Evolutionary conservation across 768 basidiomycete species (phyloP), one percentile per base, ranked within the genome.

Genomic region (Suillus ampliporus): DNA sequence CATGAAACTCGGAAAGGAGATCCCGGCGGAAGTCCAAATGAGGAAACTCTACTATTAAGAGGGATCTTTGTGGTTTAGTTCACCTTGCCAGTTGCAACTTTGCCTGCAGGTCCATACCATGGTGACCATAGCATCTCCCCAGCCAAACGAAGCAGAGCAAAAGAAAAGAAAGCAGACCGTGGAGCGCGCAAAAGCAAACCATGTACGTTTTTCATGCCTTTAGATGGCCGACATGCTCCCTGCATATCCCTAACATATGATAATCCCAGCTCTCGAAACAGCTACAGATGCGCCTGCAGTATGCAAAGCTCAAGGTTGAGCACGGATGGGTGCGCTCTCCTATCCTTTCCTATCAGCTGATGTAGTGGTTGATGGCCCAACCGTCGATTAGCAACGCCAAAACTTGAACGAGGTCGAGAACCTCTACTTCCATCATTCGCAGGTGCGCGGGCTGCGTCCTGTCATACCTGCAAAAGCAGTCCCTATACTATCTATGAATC

Each of bases 321-420:
- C 83, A 91, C 71, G 90, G 91, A 48, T 92, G 91, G 91, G 90
- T 91, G 72, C 46, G 86, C 78, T 56, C 6, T 28, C 26, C 4
- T 28, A 17, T 38, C 19, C 1, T 52, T 52, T 35, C 7, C 13
- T 14, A 6, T 21, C 14, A n/a, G 31, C 10, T 40, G 38, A 26
- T 40, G 23, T 56, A 10, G 37, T 19, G 15, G 23, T 40, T 26
- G 38, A 56, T 40, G 10, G 17, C n/a, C 4, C 11, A 17, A 28
- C 40, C 17, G 31, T 28, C 7, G 62, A 61, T 15, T 69, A 91
- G 90, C 89, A 90, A 86, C 84, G 86, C 62, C 90, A 92, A 74
- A 90, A 82, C 51, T 75, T 92, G 58, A 91, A 89, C 69, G 91
- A 92, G 76, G 91, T 92, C 6, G 91, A 92, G 73, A 92, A 92